Percentiles rank a stretch among this genome's conserved stretches.
phyloP scores from a whole-genome alignment of 768 basidiomycete genomes.

The Phlegmacium glaucopus region DNA sequence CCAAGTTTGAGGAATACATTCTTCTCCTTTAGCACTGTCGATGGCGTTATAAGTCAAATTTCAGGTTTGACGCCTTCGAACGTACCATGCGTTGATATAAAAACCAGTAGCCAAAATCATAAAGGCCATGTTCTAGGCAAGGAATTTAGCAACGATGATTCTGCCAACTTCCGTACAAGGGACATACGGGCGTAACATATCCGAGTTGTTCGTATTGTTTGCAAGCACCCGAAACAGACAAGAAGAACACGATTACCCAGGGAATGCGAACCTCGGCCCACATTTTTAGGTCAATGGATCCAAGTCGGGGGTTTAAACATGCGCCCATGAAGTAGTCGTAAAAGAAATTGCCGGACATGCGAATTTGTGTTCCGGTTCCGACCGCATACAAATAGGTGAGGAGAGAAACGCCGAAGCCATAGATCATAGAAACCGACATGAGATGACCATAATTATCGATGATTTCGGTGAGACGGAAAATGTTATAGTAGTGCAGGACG shows the following conservation, averaged over 20 bases:
- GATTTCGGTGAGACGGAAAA: slow-evolving; percentile 91
- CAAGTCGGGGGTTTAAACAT: slow-evolving; percentile 88
- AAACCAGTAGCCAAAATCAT: slow-evolving; percentile 95
- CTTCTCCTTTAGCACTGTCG: slow-evolving; percentile 82
- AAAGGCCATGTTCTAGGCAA: slow-evolving; percentile 84
- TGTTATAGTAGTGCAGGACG: slow-evolving; percentile 69
- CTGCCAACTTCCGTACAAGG: background rate
- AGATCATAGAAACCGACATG: slow-evolving; percentile 95
- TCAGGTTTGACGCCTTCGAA: background rate
- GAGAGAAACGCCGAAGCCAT: slow-evolving; percentile 78
- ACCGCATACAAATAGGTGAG: slow-evolving; percentile 80
- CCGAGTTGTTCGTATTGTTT: slow-evolving; percentile 95
- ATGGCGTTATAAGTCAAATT: slow-evolving; percentile 8
- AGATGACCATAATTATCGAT: slow-evolving; percentile 95
- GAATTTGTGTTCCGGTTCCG: slow-evolving; percentile 72
- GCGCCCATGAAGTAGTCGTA: slow-evolving; percentile 99
- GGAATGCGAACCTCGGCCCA: slow-evolving; percentile 97
- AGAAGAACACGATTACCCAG: slow-evolving; percentile 94
- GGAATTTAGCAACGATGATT: background rate
- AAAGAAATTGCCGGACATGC: slow-evolving; percentile 93
- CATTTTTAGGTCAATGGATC: slow-evolving; percentile 94
- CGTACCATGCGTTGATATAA: slow-evolving; percentile 93
- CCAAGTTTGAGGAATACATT: slow-evolving; percentile 96
- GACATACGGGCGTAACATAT: slow-evolving; percentile 84
- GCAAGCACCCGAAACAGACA: slow-evolving; percentile 87